Evolutionary conservation across 345 rosid genomes (phyloP).

Genomic region (Populus ilicifolia): DNA sequence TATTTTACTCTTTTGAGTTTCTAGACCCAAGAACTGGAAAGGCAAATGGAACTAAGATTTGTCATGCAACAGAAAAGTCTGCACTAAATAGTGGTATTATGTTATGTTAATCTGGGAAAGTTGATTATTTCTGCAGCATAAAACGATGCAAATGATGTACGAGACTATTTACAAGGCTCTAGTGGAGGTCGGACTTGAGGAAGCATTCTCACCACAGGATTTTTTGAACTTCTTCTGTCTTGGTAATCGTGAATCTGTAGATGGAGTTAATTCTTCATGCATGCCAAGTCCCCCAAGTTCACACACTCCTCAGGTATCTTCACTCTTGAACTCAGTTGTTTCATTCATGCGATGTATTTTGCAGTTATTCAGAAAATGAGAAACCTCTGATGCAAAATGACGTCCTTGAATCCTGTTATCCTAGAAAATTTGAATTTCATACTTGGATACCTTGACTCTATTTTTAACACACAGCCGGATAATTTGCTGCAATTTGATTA

Average conservation of each 20-base stretch:
- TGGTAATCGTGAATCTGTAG: constrained; percentile 67
- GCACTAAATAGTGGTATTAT: background rate
- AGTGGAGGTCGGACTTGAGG: constrained; percentile 77
- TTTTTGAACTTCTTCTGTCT: constrained; percentile 94
- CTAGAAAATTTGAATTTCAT: background rate
- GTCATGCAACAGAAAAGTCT: background rate
- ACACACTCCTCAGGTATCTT: constrained; percentile 64
- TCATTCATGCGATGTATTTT: constrained; percentile 1
- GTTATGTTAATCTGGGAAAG: constrained; percentile 8
- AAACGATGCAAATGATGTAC: constrained; percentile 99
- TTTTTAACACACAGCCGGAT: background rate
- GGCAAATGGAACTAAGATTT: background rate
- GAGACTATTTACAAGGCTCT: constrained; percentile 83
- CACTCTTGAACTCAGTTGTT: constrained; percentile 1
- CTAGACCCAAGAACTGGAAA: background rate
- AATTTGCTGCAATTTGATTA: background rate
- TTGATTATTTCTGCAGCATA: constrained; percentile 50
- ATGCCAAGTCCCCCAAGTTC: constrained; percentile 40
- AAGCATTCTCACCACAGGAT: constrained; percentile 64
- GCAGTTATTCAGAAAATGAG: background rate
- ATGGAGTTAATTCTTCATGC: constrained; percentile 9
- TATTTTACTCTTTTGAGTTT: background rate
- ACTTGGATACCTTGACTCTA: background rate
- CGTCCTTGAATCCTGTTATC: background rate
- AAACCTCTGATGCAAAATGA: background rate